Percentiles rank a stretch among this genome's conserved stretches.
Evolutionary conservation across 495 filamentous ascomycete species (phyloP).

Genomic region (Tricharina praecox): DNA sequence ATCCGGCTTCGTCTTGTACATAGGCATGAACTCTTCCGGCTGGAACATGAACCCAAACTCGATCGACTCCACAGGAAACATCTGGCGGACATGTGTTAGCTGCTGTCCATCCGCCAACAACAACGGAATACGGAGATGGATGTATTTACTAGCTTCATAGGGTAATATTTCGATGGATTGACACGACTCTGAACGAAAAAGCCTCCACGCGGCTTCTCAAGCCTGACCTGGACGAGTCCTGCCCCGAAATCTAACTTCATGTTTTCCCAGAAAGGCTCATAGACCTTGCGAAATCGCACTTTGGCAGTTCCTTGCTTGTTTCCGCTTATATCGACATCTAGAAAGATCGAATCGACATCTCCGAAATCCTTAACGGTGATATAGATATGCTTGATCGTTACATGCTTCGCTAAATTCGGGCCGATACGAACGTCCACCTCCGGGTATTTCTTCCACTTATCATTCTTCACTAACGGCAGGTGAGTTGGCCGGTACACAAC

Average conservation of each 20-base stretch:
- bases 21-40: slow-evolving; percentile 33
- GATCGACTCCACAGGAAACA: slow-evolving; percentile 26
- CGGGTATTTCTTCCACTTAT: slow-evolving; percentile 10
- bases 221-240: not conserved
- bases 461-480: not conserved
- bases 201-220: not conserved
- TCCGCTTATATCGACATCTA: slow-evolving; percentile 36
- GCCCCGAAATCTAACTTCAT: not conserved
- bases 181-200: not conserved
- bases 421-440: slow-evolving; percentile 10
- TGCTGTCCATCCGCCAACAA: too few relatives aligned
- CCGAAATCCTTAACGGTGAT: slow-evolving; percentile 21
- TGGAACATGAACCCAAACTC: slow-evolving; percentile 40
- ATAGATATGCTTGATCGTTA: slow-evolving; percentile 19
- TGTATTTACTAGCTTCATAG: not conserved
- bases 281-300: slow-evolving; percentile 21
- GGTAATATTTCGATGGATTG: not conserved
- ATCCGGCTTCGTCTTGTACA: slow-evolving; percentile 27
- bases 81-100: slow-evolving; percentile 9
- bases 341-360: slow-evolving; percentile 22
- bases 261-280: not conserved
- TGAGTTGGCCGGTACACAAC: too few relatives aligned
- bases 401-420: slow-evolving; percentile 5
- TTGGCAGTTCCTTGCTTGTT: slow-evolving; percentile 43
- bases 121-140: not conserved